Percentiles rank a stretch among this genome's conserved stretches.
Evolutionary conservation across 2,329 filamentous ascomycete species (phyloP).

Genomic region (Arthroderma uncinatum): DNA sequence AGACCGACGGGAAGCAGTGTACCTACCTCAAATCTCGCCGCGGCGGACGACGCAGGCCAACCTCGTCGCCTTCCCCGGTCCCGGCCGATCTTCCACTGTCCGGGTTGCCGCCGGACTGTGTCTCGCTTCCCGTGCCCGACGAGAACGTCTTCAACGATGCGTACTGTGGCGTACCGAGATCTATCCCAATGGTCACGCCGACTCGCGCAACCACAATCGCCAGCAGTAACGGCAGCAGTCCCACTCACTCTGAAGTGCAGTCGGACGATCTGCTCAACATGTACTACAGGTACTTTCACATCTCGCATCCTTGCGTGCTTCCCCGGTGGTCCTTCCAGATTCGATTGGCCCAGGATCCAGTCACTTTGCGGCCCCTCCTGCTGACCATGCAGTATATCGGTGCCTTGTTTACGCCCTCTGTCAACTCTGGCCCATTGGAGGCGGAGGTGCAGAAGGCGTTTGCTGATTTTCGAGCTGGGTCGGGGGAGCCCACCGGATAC

Average conservation of each 20-base stretch:
- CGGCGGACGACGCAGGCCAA: conserved; percentile 25
- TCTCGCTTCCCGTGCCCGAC: neutral
- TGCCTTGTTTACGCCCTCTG: conserved; percentile 15
- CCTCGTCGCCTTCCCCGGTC: conserved; percentile 12
- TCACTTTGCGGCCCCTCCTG: conserved; percentile 18
- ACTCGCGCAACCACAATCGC: neutral
- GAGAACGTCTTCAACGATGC: neutral
- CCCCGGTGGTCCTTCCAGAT: conserved; percentile 16
- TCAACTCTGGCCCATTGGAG: conserved; percentile 3
- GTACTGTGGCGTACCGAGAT: neutral
- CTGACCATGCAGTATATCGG: conserved; percentile 24
- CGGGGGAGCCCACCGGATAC: conserved; percentile 4
- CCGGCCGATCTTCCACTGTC: neutral
- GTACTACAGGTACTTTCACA: conserved; percentile 27
- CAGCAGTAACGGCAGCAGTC: conserved; percentile 1
- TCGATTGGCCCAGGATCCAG: conserved; percentile 8
- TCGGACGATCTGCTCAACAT: conserved; percentile 13
- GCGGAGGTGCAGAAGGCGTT: conserved; percentile 2
- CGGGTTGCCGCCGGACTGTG: neutral
- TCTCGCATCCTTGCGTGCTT: conserved; percentile 22
- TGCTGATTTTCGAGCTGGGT: neutral
- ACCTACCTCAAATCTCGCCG: conserved; percentile 41
- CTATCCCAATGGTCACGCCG: neutral
- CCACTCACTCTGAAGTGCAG: neutral
- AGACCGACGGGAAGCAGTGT: conserved; percentile 34